Base-by-base conservation (phyloP, 495 filamentous ascomycete genomes). In the Mytilinidion resinicola region DNA sequence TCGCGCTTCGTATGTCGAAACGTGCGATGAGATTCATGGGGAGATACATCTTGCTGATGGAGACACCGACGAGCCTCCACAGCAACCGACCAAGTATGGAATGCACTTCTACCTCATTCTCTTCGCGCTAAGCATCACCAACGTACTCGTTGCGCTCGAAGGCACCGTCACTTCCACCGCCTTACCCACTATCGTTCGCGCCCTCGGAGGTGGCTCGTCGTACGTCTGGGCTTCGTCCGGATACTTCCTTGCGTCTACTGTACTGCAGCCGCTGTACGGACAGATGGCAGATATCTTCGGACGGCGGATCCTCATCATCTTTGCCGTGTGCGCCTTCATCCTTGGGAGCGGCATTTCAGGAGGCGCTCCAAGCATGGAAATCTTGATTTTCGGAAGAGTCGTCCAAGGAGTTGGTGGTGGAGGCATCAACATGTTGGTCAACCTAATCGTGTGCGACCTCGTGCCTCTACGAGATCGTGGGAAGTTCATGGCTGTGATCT, bases 181-280 rank as follows among this genome's bases (percentile, higher is more conserved):
- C 1, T 64, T 79, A 34, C 77, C 78, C 5, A 62, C 57, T 12
- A 76, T 80, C 50, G 59, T 61, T 0, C 43, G 39, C 3, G 70
- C 67, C 0, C 60, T 81, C 17, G 43, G 60, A 11, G 63, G 60
- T 6, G 71, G 69, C 0, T 58, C 68, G 1, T 38, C 48, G 33
- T 81, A 77, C 57, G 60, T 79, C 50, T 80, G 76, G 77, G 58
- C 73, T 15, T 64, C 60, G 9, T 77, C 76, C 52, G 64, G 52
- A 5, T 80, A 72, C 60, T 61, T 20, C 5, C 15, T 9, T 34
- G 56, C 62, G 3, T 62, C 51, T 3, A 30, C 25, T 30, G 25
- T 30, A 30, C 25, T 59, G 14, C 57, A 59, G 38, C 65, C 65
- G 10, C 55, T 67, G 1, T 62, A 53, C 21, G 66, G 57, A 15